Conservation (phyloP, 2,329 filamentous ascomycete genomes). For the Pseudogymnoascus sp. region DNA sequence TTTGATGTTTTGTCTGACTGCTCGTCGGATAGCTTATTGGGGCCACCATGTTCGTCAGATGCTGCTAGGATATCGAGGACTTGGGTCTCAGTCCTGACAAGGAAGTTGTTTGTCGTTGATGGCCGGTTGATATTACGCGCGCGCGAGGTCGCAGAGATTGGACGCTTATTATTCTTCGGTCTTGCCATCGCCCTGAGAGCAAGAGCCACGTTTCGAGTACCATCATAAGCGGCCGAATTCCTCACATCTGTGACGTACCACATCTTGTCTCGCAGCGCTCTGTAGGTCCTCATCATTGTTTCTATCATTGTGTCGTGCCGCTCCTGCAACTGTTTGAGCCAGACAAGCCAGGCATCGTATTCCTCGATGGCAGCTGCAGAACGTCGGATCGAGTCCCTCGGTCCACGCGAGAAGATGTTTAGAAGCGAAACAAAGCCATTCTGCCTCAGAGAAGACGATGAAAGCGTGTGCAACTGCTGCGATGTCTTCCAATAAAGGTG, state of each 20-base stretch:
- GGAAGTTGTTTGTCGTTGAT: slow-evolving; percentile 43
- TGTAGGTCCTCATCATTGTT: slow-evolving; percentile 63
- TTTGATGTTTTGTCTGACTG: slow-evolving; percentile 76
- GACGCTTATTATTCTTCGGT: slow-evolving; percentile 36
- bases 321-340: slow-evolving; percentile 74
- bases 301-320: slow-evolving; percentile 67
- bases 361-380: slow-evolving; percentile 67
- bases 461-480: slow-evolving; percentile 59
- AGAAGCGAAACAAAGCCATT: slow-evolving; percentile 64
- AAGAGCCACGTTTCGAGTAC: slow-evolving; percentile 75
- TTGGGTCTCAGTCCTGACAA: slow-evolving; percentile 75
- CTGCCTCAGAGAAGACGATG: slow-evolving; percentile 51
- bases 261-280: slow-evolving; percentile 86
- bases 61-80: slow-evolving; percentile 83
- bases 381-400: slow-evolving; percentile 59
- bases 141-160: slow-evolving; percentile 27
- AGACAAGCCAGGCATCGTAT: slow-evolving; percentile 74
- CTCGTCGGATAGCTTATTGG: slow-evolving; percentile 93
- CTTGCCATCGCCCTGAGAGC: slow-evolving; percentile 86
- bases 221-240: slow-evolving; percentile 80
- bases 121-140: slow-evolving; percentile 29
- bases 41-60: slow-evolving; percentile 72
- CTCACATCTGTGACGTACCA: slow-evolving; percentile 96
- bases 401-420: slow-evolving; percentile 65
- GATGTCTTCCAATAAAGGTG: slow-evolving; percentile 81